Base-by-base conservation (phyloP, 768 basidiomycete species). In the Crassisporium funariophilum region DNA sequence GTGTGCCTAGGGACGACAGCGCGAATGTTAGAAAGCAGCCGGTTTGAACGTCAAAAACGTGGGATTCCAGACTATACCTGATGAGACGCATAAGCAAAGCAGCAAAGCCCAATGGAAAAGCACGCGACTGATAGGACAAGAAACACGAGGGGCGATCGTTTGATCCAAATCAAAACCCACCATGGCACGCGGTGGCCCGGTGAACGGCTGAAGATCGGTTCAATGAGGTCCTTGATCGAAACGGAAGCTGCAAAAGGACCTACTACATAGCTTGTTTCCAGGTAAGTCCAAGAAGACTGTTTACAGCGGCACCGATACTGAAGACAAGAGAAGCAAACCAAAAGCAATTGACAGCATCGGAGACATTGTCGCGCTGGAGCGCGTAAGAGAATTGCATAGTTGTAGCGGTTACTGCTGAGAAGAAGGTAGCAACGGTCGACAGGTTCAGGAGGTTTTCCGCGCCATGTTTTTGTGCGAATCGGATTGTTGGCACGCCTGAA, bases 141-240 rank as follows among this genome's bases (percentile, higher is more conserved):
- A 69, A 91, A 89, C 51, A 90, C 85, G 24, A 91, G 73, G 11
- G 88, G 88, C 4, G 87, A 88, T 25, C 88, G 74, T 61, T 90
- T 91, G 69, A 91, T 91, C 88, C 87, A 91, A 55, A 91, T 90
- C 46, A 87, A 67, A 35, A 88, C 84, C 85, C 86, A 88, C 86
- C 86, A 87, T 1, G 86, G 86, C 34, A 87, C 84, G 43, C 83
- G 81, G 62, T 88, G 80, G 7, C 83, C 81, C 15, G 86, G 86
- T 27, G 84, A 86, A 44, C 86, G 86, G 60, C 86, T 87, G 48
- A 23, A 40, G 12, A 44, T 24, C 38, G 22, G 51, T 35, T 29
- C 24, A 46, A 35, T 54, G 21, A 52, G 46, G 34, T n/a, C 17
- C 27, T 11, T 39, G 19, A 37, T 23, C 41, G 41, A 21, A 15